A percentile compares a stretch with the other conserved stretches of the same genome.
These are phyloP conservation scores for Dothidotthia symphoricarpi DNA, from an alignment of 2,329 filamentous ascomycete genomes.

Conservation along the genomic window DNA sequence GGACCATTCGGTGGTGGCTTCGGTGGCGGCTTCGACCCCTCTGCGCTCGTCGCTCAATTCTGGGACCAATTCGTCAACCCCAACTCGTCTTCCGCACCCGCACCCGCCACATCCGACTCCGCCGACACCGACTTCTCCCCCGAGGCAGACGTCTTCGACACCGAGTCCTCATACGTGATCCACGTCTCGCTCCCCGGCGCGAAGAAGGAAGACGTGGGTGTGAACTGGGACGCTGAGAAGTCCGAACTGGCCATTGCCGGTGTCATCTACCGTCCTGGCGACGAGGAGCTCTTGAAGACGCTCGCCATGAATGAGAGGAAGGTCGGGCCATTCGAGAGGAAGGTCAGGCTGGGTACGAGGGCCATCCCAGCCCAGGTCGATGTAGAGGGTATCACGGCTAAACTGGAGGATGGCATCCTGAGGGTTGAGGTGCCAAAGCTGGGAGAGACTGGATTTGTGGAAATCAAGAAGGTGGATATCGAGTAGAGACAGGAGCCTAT, in stretches of 20 bases:
- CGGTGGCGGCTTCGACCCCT: conserved; percentile 24
- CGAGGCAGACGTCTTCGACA: conserved; percentile 74
- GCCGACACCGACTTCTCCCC: conserved; percentile 54
- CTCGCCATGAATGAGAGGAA: conserved; percentile 66
- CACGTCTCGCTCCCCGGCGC: conserved; percentile 75
- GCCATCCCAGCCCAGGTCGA: conserved; percentile 63
- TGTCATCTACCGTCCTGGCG: conserved; percentile 68
- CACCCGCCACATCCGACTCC: conserved; percentile 7
- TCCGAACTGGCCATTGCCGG: conserved; percentile 66
- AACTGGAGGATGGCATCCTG: conserved; percentile 75
- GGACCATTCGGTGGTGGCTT: conserved; percentile 3
- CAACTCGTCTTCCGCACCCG: too few species aligned
- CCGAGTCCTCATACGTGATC: conserved; percentile 59
- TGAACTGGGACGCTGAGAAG: conserved; percentile 72
- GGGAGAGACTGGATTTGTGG: conserved; percentile 56
- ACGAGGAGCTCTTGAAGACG: conserved; percentile 64
- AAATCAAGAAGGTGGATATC: conserved; percentile 54
- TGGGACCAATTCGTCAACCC: conserved; percentile 12
- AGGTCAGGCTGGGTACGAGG: conserved; percentile 59
- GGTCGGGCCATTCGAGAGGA: conserved; percentile 72
- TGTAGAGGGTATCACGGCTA: conserved; percentile 66
- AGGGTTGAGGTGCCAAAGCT: conserved; percentile 74
- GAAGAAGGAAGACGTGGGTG: conserved; percentile 72
- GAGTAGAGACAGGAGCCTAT: conserved; percentile 35
- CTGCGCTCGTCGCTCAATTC: conserved; percentile 36